Conservation (phyloP, 176 grass and related monocot genomes). For the Aegilops longissima region DNA sequence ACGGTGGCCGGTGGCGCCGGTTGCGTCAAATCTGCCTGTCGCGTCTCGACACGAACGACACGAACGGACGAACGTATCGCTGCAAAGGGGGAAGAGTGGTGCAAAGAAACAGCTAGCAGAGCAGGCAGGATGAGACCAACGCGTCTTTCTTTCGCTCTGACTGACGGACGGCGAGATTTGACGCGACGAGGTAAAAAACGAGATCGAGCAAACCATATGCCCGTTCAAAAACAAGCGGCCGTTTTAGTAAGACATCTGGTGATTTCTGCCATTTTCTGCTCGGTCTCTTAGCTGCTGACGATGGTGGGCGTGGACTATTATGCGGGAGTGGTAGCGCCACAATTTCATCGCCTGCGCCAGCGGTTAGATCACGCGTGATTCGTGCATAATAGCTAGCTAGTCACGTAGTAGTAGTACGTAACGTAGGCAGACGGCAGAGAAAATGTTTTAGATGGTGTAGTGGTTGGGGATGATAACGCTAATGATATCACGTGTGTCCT, state of each 20-base stretch:
- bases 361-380: constrained; percentile 15
- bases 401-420: no score
- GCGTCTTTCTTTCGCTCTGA: constrained; percentile 24
- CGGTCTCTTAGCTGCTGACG: neutral
- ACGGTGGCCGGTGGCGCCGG: neutral
- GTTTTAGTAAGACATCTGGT: no score
- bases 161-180: constrained; percentile 26
- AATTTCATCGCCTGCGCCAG: neutral
- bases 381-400: neutral
- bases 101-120: neutral
- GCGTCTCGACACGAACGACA: constrained; percentile 22
- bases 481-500: constrained; percentile 1
- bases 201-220: neutral
- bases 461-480: constrained; percentile 34
- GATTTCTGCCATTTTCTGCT: neutral
- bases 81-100: neutral
- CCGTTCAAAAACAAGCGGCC: neutral
- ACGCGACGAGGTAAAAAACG: constrained; percentile 9
- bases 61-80: constrained; percentile 13
- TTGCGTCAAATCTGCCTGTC: neutral
- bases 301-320: neutral
- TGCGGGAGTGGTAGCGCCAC: neutral
- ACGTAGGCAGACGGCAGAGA: neutral
- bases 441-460: constrained; percentile 34
- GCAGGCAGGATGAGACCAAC: constrained; percentile 16